Evolutionary conservation across 2,329 filamentous ascomycete species (phyloP).

Genomic region (Aspergillus brasiliensis): DNA sequence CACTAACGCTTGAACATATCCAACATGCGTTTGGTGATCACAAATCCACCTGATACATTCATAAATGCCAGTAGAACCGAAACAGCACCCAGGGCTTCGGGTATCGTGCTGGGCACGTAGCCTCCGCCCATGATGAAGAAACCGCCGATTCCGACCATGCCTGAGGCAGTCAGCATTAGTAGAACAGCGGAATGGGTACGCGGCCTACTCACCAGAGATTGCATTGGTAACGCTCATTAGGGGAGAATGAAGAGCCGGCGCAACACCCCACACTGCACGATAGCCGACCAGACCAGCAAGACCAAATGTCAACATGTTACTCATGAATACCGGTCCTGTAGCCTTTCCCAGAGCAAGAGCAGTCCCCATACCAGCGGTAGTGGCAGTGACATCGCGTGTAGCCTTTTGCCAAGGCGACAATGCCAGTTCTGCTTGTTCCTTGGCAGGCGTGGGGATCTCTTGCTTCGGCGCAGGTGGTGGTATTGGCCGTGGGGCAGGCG

Average conservation of each 20-base stretch:
- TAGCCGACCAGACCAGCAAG: constrained; percentile 85
- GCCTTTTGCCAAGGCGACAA: constrained; percentile 82
- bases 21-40: constrained; percentile 90
- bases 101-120: constrained; percentile 73
- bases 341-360: constrained; percentile 76
- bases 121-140: constrained; percentile 88
- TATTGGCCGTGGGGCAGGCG: constrained; percentile 70
- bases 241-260: constrained; percentile 80
- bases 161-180: constrained; percentile 35
- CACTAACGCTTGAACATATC: constrained; percentile 78
- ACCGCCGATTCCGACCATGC: constrained; percentile 85
- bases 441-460: constrained; percentile 49
- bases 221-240: constrained; percentile 94
- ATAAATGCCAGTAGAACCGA: constrained; percentile 86
- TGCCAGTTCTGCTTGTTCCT: constrained; percentile 62
- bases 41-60: constrained; percentile 85
- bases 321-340: constrained; percentile 83
- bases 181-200: neutral
- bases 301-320: constrained; percentile 81
- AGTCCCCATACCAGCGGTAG: constrained; percentile 77
- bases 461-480: constrained; percentile 57
- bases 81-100: constrained; percentile 73
- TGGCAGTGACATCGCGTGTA: constrained; percentile 70
- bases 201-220: constrained; percentile 66
- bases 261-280: constrained; percentile 83